A percentile compares a stretch with the other conserved stretches of the same genome.
Conservation (phyloP, 2,329 filamentous ascomycete species). For the Ophiostoma sp. region DNA sequence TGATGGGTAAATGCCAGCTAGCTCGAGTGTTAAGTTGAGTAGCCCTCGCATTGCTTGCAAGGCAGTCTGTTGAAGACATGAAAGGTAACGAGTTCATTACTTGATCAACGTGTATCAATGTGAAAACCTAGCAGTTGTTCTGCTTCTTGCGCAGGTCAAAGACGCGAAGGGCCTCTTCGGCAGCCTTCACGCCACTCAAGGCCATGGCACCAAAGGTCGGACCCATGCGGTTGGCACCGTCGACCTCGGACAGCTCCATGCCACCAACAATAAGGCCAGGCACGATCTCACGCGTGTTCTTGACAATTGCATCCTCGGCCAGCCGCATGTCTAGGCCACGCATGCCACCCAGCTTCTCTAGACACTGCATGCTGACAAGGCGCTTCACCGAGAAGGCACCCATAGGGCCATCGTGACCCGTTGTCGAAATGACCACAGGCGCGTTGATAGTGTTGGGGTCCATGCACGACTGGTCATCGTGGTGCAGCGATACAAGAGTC, state of each 20-base stretch:
- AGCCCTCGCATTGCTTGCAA: neutral
- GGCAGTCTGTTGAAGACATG: neutral
- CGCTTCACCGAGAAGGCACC: constrained; percentile 89
- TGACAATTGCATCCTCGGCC: constrained; percentile 90
- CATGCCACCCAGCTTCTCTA: constrained; percentile 86
- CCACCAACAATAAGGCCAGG: constrained; percentile 88
- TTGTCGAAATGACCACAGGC: constrained; percentile 80
- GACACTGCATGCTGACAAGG: constrained; percentile 78
- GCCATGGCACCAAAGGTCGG: constrained; percentile 89
- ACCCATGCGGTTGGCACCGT: constrained; percentile 88
- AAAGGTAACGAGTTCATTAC: neutral
- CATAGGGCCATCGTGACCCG: constrained; percentile 85
- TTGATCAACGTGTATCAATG: neutral
- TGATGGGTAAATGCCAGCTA: neutral
- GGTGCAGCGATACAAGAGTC: constrained; percentile 83
- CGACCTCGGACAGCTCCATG: constrained; percentile 88
- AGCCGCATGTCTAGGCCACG: constrained; percentile 87
- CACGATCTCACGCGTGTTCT: constrained; percentile 80
- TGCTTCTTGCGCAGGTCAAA: constrained; percentile 66
- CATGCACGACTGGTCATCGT: constrained; percentile 91
- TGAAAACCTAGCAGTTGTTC: constrained; percentile 15
- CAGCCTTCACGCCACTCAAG: constrained; percentile 81
- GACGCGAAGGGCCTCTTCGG: constrained; percentile 74
- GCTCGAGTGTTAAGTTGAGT: constrained; percentile 1
- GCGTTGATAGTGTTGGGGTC: constrained; percentile 96